These are phyloP conservation scores for Rhizopus delemar DNA, from an alignment of 371 early-diverging fungal species.

Conservation along the genomic window DNA sequence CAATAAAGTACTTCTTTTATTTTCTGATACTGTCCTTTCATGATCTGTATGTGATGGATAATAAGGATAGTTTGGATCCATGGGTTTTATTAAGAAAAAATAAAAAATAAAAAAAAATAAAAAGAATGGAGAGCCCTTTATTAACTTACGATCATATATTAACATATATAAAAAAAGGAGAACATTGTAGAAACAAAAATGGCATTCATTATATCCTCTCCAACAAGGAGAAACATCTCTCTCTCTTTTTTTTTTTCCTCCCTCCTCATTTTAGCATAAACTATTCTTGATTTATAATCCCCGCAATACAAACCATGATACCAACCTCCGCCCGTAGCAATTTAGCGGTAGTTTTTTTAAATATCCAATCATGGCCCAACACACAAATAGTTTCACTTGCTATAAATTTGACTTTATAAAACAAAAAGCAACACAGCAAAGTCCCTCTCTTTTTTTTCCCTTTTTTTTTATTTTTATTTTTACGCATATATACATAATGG, in stretches of 20 bases:
- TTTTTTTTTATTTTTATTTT: slow-evolving; percentile 12
- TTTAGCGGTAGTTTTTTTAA: slow-evolving; percentile 4
- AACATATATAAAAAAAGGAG: neutral
- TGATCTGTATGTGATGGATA: slow-evolving; percentile 1
- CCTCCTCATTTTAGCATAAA: neutral
- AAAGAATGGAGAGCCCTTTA: neutral
- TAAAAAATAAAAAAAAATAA: slow-evolving; percentile 4
- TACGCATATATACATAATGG: slow-evolving; percentile 29
- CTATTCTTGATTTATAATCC: neutral
- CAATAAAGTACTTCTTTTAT: slow-evolving; percentile 2
- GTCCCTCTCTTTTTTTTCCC: slow-evolving; percentile 14
- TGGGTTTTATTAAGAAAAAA: neutral
- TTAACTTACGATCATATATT: neutral
- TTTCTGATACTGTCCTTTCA: neutral
- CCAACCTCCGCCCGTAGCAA: neutral
- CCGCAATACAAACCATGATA: neutral
- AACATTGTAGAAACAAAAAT: neutral
- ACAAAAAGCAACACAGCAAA: slow-evolving; percentile 1
- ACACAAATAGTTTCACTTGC: slow-evolving; percentile 10
- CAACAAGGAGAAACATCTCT: too few relatives aligned
- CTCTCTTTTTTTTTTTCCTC: neutral
- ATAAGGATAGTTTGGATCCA: slow-evolving; percentile 3
- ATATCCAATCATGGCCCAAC: slow-evolving; percentile 19
- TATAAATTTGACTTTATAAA: slow-evolving; percentile 5
- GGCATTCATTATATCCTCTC: too few relatives aligned